Evolutionary conservation across 305 asterid species (phyloP), one percentile per base, ranked within the genome.

Genomic region (Solanum hybrid): DNA sequence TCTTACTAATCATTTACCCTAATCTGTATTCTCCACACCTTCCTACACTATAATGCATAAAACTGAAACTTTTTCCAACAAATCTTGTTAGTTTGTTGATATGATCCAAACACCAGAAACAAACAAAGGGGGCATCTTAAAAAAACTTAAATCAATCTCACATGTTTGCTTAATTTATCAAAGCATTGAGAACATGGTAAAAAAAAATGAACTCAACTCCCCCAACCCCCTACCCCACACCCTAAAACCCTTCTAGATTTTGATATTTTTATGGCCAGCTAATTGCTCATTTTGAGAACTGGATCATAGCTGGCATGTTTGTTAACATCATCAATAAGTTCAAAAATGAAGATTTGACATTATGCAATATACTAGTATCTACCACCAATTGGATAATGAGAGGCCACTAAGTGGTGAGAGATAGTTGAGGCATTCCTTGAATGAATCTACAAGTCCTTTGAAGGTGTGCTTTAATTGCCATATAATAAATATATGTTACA

Each of bases 261-360:
- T 45, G 88, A 84, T 83, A 27, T 31, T 29, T 51, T 51, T 27
- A 5, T 17, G 75, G 76, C 88, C 88, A 84, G 88, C 88, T 84
- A 51, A 20, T 84, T 84, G 22, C 76, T 84, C 11, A 84, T 84
- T 84, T 65, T 87, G 81, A 38, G 89, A 86, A 65, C 57, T 68
- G 45, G 76, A 88, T 38, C 76, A 84, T 83, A 89, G 92, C 90
- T 92, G 93, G 92, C 91, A 37, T 87, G 89, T 81, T 87, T 76
- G 84, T 88, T 27, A 89, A 89, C 61, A 80, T 36, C 45, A 34
- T 8, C 39, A 85, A 85, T 85, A 85, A 85, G 77, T 85, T 57
- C 31, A 85, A 85, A 57, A 57, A 31, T 22, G 17, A 61, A 85
- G 76, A 85, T 85, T 85, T 85, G 88, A 61, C 88, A 85, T 85